These are phyloP conservation scores for Diaporthe nobilis DNA, from an alignment of 2,329 filamentous ascomycete species.

Conservation along the genomic window DNA sequence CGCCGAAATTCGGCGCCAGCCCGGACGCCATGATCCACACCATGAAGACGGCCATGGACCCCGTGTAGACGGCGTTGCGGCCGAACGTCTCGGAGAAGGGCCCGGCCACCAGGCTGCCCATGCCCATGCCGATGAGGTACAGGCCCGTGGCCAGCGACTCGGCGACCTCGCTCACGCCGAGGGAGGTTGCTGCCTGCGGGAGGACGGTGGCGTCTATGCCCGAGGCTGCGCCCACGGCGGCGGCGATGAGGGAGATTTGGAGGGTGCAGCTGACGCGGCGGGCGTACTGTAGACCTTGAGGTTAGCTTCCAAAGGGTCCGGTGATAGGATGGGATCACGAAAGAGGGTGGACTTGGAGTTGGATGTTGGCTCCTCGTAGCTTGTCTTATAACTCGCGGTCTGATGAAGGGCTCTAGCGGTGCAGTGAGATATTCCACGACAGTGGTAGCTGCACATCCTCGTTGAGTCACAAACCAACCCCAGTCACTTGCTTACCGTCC, in stretches of 20 bases:
- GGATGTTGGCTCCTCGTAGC: neutral
- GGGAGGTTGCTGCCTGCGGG: conserved; percentile 58
- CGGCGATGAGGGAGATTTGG: conserved; percentile 61
- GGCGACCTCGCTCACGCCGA: conserved; percentile 64
- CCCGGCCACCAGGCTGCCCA: conserved; percentile 54
- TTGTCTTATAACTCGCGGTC: neutral
- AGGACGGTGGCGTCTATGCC: conserved; percentile 66
- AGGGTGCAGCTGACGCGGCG: conserved; percentile 56
- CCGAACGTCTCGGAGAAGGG: conserved; percentile 57
- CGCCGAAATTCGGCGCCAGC: conserved; percentile 58
- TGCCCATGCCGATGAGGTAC: conserved; percentile 54
- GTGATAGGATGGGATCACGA: too few relatives aligned
- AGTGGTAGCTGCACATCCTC: too few relatives aligned
- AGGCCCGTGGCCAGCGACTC: conserved; percentile 63
- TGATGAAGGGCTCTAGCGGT: too few relatives aligned
- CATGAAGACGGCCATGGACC: conserved; percentile 57
- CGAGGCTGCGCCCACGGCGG: conserved; percentile 65
- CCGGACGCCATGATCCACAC: conserved; percentile 61
- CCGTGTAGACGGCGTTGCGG: conserved; percentile 57
- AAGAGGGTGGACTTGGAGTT: neutral
- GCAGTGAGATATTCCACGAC: neutral
- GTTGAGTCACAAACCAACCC: neutral
- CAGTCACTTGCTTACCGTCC: conserved; percentile 42
- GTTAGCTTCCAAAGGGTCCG: neutral
- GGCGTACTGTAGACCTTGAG: neutral